Evolutionary conservation across 2,329 filamentous ascomycete genomes (phyloP).

Genomic region (Dothidotthia symphoricarpi): DNA sequence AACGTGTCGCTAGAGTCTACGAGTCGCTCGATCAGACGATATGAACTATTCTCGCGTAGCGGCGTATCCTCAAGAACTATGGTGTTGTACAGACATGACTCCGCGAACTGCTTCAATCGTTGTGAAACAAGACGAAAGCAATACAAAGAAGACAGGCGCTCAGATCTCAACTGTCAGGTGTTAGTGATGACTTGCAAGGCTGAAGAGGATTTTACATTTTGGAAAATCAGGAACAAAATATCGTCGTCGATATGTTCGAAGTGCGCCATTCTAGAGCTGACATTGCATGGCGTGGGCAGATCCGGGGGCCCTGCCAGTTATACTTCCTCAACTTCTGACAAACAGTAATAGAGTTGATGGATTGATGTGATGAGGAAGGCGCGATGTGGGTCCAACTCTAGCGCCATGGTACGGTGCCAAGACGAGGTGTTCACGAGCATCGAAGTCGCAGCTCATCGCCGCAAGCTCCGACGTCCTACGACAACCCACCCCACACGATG

Average conservation of each 20-base stretch:
- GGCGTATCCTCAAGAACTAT: slow-evolving; percentile 12
- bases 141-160: slow-evolving; percentile 6
- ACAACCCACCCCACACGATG: slow-evolving; percentile 38
- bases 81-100: slow-evolving; percentile 11
- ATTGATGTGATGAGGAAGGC: slow-evolving; percentile 10
- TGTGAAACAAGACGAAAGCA: slow-evolving; percentile 9
- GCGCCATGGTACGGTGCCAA: slow-evolving; percentile 3
- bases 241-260: slow-evolving; percentile 17
- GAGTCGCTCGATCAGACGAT: slow-evolving; percentile 13
- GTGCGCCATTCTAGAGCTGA: slow-evolving; percentile 1
- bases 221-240: slow-evolving; percentile 15
- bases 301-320: too few species aligned
- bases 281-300: background rate
- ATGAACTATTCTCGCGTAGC: slow-evolving; percentile 9
- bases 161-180: slow-evolving; percentile 5
- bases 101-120: slow-evolving; percentile 14
- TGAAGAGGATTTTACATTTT: slow-evolving; percentile 11
- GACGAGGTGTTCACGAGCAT: slow-evolving; percentile 7
- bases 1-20: slow-evolving; percentile 9
- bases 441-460: slow-evolving; percentile 31
- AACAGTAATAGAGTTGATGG: slow-evolving; percentile 1
- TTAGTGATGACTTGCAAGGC: slow-evolving; percentile 4
- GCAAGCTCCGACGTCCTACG: slow-evolving; percentile 20
- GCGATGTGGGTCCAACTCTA: slow-evolving; percentile 14
- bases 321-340: background rate